Percentiles rank a stretch among this genome's conserved stretches.
Conservation (phyloP, 2,329 filamentous ascomycete genomes). For the Claviceps pusilla region DNA sequence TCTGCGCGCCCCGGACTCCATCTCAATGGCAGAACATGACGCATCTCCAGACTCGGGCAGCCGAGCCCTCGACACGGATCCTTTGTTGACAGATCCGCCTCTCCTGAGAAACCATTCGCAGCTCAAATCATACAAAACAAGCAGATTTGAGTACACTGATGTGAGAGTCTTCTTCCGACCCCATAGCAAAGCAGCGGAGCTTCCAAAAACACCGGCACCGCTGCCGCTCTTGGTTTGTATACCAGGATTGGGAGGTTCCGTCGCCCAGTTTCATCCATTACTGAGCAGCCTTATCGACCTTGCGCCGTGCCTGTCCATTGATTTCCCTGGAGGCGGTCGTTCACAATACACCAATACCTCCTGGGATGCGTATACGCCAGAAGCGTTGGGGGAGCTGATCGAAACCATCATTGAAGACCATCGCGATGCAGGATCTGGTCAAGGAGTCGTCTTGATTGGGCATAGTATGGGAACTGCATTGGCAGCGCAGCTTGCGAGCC, state of each 20-base stretch:
- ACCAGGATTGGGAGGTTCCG: slow-evolving; percentile 83
- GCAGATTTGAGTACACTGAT: slow-evolving; percentile 52
- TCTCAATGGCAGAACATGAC: slow-evolving; percentile 1
- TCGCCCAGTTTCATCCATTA: slow-evolving; percentile 73
- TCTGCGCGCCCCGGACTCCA: not conserved
- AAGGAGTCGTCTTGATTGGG: slow-evolving; percentile 65
- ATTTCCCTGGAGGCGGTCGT: slow-evolving; percentile 77
- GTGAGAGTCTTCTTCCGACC: slow-evolving; percentile 72
- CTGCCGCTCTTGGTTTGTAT: slow-evolving; percentile 80
- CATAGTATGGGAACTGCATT: slow-evolving; percentile 86
- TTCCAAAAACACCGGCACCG: slow-evolving; percentile 43
- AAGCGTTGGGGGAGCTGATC: slow-evolving; percentile 61
- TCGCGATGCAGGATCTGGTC: slow-evolving; percentile 46
- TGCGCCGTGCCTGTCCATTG: slow-evolving; percentile 68
- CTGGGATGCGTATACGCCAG: slow-evolving; percentile 67
- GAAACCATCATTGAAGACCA: slow-evolving; percentile 60
- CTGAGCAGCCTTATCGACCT: slow-evolving; percentile 69
- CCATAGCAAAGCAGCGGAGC: slow-evolving; percentile 68
- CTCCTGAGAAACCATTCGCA: slow-evolving; percentile 64
- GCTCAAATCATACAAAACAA: slow-evolving; percentile 57
- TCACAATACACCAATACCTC: slow-evolving; percentile 56
- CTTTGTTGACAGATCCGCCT: slow-evolving; percentile 54
- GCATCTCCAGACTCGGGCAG: not conserved
- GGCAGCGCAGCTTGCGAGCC: slow-evolving; percentile 51
- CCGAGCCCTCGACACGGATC: slow-evolving; percentile 13